A percentile compares a stretch with the other conserved stretches of the same genome.
These are phyloP conservation scores for Schoenoplectus triqueter DNA, from an alignment of 202 grass and related monocot species.

Conservation along the genomic window DNA sequence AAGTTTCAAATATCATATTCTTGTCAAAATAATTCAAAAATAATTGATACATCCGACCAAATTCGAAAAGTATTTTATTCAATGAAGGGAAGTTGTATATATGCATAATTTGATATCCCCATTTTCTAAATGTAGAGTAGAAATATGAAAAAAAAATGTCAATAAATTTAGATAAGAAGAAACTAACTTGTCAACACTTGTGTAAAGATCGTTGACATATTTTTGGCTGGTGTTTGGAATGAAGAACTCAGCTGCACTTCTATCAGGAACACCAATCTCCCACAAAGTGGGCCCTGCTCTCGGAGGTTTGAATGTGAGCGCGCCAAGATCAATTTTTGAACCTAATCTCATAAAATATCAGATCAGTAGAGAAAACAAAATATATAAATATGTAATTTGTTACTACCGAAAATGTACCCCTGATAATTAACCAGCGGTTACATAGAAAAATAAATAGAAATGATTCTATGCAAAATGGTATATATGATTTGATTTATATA, in stretches of 20 bases:
- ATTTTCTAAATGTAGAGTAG: not conserved
- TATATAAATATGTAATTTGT: too few relatives aligned
- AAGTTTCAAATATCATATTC: not conserved
- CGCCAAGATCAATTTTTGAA: slow-evolving; percentile 37
- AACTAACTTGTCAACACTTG: slow-evolving; percentile 46
- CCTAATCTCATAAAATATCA: slow-evolving; percentile 19
- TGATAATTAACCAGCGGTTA: too few relatives aligned
- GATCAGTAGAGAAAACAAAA: not conserved
- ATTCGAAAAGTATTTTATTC: not conserved
- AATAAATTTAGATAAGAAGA: not conserved
- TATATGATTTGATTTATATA: too few relatives aligned
- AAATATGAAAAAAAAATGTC: not conserved
- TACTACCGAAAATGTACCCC: too few relatives aligned
- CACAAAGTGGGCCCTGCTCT: slow-evolving; percentile 57
- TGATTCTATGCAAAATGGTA: too few relatives aligned
- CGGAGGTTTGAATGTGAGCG: slow-evolving; percentile 51
- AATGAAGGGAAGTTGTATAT: not conserved
- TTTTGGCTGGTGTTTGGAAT: slow-evolving; percentile 52
- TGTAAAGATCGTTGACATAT: slow-evolving; percentile 52
- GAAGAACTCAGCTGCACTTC: slow-evolving; percentile 64
- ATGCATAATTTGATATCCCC: not conserved
- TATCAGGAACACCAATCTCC: slow-evolving; percentile 75
- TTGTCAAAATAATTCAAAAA: not conserved
- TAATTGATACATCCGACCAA: too few relatives aligned
- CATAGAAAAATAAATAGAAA: too few relatives aligned